phyloP scores from a whole-genome alignment of 1,284 basidiomycete genomes.

The Trichosporon sp. region DNA sequence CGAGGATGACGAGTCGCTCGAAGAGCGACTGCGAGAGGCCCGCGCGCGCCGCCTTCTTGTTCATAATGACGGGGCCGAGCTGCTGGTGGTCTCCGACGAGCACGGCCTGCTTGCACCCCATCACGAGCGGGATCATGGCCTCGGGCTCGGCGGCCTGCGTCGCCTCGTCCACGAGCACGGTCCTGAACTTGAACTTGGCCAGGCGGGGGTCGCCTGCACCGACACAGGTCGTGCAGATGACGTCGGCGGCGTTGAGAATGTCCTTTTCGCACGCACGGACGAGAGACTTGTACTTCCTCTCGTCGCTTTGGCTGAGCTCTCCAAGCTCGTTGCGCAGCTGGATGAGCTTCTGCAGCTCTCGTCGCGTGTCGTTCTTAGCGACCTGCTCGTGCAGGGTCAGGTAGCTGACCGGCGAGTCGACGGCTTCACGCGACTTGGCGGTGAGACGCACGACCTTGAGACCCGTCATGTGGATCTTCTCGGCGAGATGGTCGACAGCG shows the following conservation, averaged over 20 bases:
- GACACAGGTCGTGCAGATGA: slow-evolving; percentile 98
- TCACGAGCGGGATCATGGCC: slow-evolving; percentile 97
- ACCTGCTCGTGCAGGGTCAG: slow-evolving; percentile 96
- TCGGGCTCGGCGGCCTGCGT: slow-evolving; percentile 98
- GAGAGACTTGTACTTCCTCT: slow-evolving; percentile 94
- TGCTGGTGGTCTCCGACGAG: slow-evolving; percentile 98
- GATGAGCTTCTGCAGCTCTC: slow-evolving; percentile 94
- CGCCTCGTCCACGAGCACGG: slow-evolving; percentile 96
- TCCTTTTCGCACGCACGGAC: slow-evolving; percentile 95
- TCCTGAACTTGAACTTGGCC: slow-evolving; percentile 94
- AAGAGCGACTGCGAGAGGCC: slow-evolving; percentile 97
- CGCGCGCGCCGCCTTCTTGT: slow-evolving; percentile 97
- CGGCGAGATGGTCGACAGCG: slow-evolving; percentile 96
- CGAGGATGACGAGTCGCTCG: slow-evolving; percentile 90
- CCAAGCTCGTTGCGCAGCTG: slow-evolving; percentile 96
- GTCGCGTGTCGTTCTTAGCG: slow-evolving; percentile 86
- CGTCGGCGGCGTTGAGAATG: slow-evolving; percentile 89
- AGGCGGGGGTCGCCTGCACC: slow-evolving; percentile 94
- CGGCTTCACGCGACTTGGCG: slow-evolving; percentile 94
- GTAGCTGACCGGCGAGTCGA: slow-evolving; percentile 89
- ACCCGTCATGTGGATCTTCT: slow-evolving; percentile 96
- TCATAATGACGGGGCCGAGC: slow-evolving; percentile 99
- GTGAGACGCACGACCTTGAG: slow-evolving; percentile 96
- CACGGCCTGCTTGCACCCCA: slow-evolving; percentile 97
- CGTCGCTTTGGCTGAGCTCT: slow-evolving; percentile 91